Conservation (phyloP, 805 yeast species). For the Myxozyma udenii region DNA sequence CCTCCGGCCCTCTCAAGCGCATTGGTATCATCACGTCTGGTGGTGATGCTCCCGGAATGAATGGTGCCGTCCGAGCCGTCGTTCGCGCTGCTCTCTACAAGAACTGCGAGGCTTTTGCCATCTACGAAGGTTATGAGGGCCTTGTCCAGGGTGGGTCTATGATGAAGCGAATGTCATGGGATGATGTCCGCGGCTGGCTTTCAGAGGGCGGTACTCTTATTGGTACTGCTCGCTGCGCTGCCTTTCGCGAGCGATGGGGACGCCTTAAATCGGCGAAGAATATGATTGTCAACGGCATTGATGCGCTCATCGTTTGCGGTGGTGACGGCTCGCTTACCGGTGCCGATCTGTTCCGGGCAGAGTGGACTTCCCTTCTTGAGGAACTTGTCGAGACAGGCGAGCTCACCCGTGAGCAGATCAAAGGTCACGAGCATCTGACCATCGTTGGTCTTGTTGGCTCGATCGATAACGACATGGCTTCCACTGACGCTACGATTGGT, state of each 20-base stretch:
- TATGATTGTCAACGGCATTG: slow-evolving; percentile 82
- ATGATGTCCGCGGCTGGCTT: slow-evolving; percentile 90
- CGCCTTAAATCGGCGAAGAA: slow-evolving; percentile 79
- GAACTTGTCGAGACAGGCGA: slow-evolving; percentile 61
- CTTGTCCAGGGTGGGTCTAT: slow-evolving; percentile 79
- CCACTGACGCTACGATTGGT: slow-evolving; percentile 95
- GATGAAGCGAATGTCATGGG: slow-evolving; percentile 81
- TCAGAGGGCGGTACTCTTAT: slow-evolving; percentile 92
- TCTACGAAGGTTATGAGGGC: slow-evolving; percentile 94
- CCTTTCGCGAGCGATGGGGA: slow-evolving; percentile 81
- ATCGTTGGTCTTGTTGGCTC: slow-evolving; percentile 96
- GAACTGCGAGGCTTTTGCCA: slow-evolving; percentile 87
- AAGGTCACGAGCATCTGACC: slow-evolving; percentile 66
- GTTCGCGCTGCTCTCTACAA: slow-evolving; percentile 85
- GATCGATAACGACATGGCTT: slow-evolving; percentile 96
- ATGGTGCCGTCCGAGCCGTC: slow-evolving; percentile 91
- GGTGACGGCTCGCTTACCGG: slow-evolving; percentile 99
- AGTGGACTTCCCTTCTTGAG: slow-evolving; percentile 85
- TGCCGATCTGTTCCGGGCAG: slow-evolving; percentile 88
- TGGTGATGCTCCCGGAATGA: slow-evolving; percentile 99
- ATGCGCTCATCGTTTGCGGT: slow-evolving; percentile 93
- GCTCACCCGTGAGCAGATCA: slow-evolving; percentile 57
- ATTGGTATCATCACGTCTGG: slow-evolving; percentile 98
- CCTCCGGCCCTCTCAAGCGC: slow-evolving; percentile 43
- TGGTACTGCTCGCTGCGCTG: slow-evolving; percentile 92